Conservation (phyloP, 2,329 filamentous ascomycete species). For the Diaporthe vaccinii region DNA sequence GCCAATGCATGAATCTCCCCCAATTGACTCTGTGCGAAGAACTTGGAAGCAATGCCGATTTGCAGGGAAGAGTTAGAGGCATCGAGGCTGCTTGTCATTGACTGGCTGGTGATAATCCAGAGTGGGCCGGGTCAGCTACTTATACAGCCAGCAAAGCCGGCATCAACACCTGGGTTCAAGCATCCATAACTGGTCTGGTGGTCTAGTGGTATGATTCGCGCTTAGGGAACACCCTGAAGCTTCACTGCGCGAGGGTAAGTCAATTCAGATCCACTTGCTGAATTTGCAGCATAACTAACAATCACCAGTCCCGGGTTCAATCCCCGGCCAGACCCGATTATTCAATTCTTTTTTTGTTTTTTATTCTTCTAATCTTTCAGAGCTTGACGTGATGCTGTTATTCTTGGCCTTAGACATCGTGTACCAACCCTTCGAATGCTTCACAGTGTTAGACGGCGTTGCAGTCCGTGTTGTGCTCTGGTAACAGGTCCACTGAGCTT, state of each 20-base stretch:
- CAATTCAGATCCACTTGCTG: constrained; percentile 19
- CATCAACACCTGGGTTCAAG: background rate
- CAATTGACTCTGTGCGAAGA: too few relatives aligned
- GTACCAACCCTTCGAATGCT: too few relatives aligned
- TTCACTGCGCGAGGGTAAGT: constrained; percentile 25
- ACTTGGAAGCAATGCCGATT: too few relatives aligned
- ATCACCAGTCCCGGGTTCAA: constrained; percentile 31
- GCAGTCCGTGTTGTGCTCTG: background rate
- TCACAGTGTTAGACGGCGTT: background rate
- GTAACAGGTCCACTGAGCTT: background rate
- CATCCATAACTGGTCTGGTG: constrained; percentile 1
- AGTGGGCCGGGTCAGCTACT: background rate
- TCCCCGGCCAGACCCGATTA: constrained; percentile 32
- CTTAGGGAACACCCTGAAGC: constrained; percentile 28
- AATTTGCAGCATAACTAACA: constrained; percentile 10
- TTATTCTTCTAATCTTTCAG: background rate
- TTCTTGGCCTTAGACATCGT: background rate
- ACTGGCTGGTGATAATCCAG: background rate
- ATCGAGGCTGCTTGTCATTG: background rate
- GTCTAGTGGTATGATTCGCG: constrained; percentile 31
- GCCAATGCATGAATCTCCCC: background rate
- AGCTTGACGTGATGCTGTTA: background rate
- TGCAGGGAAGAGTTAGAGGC: background rate
- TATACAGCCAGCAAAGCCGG: background rate
- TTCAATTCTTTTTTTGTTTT: background rate